A percentile compares a stretch with the other conserved stretches of the same genome.
These are phyloP conservation scores for Syzygium syzygioides DNA, from an alignment of 441 rosid genomes.

Conservation along the genomic window DNA sequence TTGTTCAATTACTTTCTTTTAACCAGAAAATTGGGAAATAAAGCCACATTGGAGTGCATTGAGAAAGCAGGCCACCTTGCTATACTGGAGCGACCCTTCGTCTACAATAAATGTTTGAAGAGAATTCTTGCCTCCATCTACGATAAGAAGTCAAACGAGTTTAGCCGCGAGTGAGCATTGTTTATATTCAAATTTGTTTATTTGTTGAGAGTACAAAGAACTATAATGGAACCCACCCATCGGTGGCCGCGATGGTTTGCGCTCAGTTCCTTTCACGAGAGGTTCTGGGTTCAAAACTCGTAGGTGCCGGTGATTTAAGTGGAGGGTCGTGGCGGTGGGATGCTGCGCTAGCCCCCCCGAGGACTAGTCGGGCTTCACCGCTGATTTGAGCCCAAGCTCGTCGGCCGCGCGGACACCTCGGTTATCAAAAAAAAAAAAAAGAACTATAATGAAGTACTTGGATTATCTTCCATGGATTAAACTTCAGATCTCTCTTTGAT, in stretches of 20 bases:
- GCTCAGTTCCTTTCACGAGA: too few relatives aligned
- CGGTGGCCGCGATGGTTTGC: too few relatives aligned
- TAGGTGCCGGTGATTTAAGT: too few relatives aligned
- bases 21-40: conserved; percentile 20
- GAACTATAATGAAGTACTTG: neutral
- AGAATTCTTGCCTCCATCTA: conserved; percentile 19
- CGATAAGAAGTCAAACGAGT: neutral
- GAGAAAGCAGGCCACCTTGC: conserved; percentile 29
- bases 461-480: neutral
- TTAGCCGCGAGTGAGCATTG: neutral
- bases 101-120: conserved; percentile 19
- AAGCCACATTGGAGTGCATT: conserved; percentile 15
- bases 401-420: too few relatives aligned
- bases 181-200: neutral
- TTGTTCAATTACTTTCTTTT: neutral
- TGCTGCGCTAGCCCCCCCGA: too few relatives aligned
- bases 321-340: too few relatives aligned
- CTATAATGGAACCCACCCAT: too few relatives aligned
- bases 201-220: neutral
- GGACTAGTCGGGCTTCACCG: too few relatives aligned
- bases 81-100: conserved; percentile 17
- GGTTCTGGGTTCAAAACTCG: too few relatives aligned
- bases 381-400: too few relatives aligned
- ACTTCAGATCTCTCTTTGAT: neutral
- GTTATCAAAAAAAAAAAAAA: too few relatives aligned